Base-by-base conservation (phyloP, 2,329 filamentous ascomycete species). In the Alternaria arborescens region DNA sequence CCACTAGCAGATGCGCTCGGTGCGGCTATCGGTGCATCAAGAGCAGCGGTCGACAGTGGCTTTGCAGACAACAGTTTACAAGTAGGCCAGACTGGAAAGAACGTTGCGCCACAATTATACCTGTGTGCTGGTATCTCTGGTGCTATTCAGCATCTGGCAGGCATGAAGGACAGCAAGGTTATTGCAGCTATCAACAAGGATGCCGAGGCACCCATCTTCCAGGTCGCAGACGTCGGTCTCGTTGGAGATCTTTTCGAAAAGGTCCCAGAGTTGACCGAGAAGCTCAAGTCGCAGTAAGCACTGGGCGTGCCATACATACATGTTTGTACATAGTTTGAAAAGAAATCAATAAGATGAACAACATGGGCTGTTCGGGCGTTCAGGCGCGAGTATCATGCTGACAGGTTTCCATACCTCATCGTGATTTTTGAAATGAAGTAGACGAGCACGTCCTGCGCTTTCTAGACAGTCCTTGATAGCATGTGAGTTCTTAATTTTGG, bases 131-230 rank as follows among this genome's bases (percentile, higher is more conserved):
- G 95, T 75, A 98, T 99, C 71, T 97, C 93, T 8, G 95, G 95
- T 55, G 95, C 95, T 22, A 99, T 99, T 71, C 95, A 99, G 82
- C 95, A 99, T 84, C 81, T 99, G 81, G 95, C 95, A 32, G 95
- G 95, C 77, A 99, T 99, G 95, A 99, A 99, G 87, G 95, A 99
- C 78, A 97, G 93, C 84, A 99, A 99, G 84, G 95, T 99, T 60
- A 99, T 99, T 82, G 95, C 94, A 22, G 93, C 93, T 14, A 98
- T 99, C 77, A 99, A 99, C 86, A 99, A 99, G 84, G 95, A 99
- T 76, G 84, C 89, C 5, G 95, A 99, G 80, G 95, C 95, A 58
- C 95, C 95, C 30, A 99, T 99, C 71, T 99, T 99, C 86, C 95
- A 99, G 82, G 89, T 99, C 60, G 95, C 95, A 5, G 95, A 99